A percentile compares a stretch with the other conserved stretches of the same genome.
phyloP scores from a whole-genome alignment of 768 basidiomycete species.

The Pulveroboletus sp. region DNA sequence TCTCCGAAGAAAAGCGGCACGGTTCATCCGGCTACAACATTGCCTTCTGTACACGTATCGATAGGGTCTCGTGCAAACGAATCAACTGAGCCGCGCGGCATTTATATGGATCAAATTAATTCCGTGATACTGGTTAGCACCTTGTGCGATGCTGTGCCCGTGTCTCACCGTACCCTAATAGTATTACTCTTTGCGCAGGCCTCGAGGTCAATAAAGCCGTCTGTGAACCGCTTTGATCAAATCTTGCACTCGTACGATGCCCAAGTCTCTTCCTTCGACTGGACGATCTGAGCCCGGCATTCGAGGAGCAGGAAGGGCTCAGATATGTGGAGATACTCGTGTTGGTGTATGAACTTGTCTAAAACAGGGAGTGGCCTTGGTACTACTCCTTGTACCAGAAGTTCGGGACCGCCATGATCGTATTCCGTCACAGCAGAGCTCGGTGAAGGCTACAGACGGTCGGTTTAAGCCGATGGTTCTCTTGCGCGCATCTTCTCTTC shows the following conservation, averaged over 20 bases:
- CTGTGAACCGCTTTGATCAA: constrained; percentile 61
- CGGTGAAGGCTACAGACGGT: no score
- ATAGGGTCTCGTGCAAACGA: not conserved
- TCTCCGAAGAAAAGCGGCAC: not conserved
- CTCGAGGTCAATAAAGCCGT: constrained; percentile 82
- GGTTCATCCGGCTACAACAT: not conserved
- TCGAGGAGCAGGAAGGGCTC: constrained; percentile 84
- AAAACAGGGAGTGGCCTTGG: no score
- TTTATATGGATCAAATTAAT: not conserved
- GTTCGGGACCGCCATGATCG: no score
- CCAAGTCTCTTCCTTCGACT: constrained; percentile 64
- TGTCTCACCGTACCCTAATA: not conserved
- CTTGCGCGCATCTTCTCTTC: no score
- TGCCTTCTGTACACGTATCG: not conserved
- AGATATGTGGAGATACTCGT: constrained; percentile 69
- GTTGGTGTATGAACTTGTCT: constrained; percentile 55
- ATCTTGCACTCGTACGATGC: constrained; percentile 60
- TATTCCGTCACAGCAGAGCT: no score
- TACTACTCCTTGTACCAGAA: no score
- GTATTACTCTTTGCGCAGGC: constrained; percentile 21
- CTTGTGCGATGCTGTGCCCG: not conserved
- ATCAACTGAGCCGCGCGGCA: not conserved
- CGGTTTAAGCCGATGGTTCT: no score
- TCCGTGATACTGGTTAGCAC: not conserved
- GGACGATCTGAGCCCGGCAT: constrained; percentile 81